phyloP scores from a whole-genome alignment of 441 rosid species.

The Hura crepitans region DNA sequence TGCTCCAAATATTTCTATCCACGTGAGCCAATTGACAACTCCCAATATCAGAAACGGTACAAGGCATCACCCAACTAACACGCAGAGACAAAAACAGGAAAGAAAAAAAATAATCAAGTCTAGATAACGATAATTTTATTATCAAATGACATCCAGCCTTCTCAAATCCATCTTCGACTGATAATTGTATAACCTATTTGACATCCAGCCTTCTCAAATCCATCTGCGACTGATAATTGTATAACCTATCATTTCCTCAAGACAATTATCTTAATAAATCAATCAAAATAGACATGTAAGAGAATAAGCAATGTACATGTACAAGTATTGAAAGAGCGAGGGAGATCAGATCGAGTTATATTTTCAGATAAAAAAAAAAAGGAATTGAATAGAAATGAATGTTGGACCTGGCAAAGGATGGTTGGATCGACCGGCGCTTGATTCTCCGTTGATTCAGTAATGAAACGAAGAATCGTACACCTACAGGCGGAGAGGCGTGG shows the following conservation, averaged over 20 bases:
- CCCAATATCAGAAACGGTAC: background rate
- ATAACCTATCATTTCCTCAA: background rate
- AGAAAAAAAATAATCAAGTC: background rate
- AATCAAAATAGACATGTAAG: background rate
- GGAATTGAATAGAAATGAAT: background rate
- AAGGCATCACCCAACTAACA: constrained; percentile 1
- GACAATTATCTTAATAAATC: background rate
- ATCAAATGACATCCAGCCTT: background rate
- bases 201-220: background rate
- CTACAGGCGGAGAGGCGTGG: too few relatives aligned
- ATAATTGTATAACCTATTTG: too few relatives aligned
- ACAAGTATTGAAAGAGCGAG: constrained; percentile 1
- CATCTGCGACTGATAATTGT: background rate
- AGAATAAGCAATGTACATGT: constrained; percentile 9
- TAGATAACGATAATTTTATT: background rate
- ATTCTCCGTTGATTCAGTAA: constrained; percentile 15
- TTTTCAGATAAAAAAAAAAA: background rate
- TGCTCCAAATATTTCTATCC: background rate
- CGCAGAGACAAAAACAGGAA: too few relatives aligned
- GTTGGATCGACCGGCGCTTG: constrained; percentile 27
- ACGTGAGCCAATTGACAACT: background rate
- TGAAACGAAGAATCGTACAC: constrained; percentile 17
- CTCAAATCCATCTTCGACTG: background rate
- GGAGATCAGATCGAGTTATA: too few relatives aligned
- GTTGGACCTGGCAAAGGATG: constrained; percentile 1